Base-by-base conservation (phyloP, 805 yeast species). In the Myxozyma melibiosi region DNA sequence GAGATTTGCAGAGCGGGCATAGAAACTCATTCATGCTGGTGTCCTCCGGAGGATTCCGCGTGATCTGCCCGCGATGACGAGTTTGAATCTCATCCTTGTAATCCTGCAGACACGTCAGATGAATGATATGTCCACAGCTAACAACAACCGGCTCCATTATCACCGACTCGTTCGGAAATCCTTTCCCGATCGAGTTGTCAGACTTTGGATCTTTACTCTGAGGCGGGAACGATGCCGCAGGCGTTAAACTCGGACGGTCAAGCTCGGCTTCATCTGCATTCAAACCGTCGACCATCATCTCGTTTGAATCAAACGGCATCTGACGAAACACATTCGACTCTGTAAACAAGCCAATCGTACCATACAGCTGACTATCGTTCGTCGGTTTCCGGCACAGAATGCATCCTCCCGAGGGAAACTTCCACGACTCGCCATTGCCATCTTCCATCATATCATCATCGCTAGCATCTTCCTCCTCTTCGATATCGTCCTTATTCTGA, bases 101-200 rank as follows among this genome's bases (percentile, higher is more conserved):
- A 56, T 83, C 83, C 51, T 81, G 71, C 66, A 85, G 86, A 68
- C 99, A 92, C 16, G 81, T 77, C 59, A 80, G 83, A 70, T 92
- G 99, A 84, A 92, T 86, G 1, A 96, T 95, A 72, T 92, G 99
- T 0, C 97, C 96, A 74, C 99, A 92, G 50, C 96, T 85, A 58
- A 83, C 80, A 2, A 85, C 76, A 0, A 86, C 72, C 55, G 61
- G 71, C 55, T 61, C 61, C 40, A 51, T 56, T 34, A 46, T 58
- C 31, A 62, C 59, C 14, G 57, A 66, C 11, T 38, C 51, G 8
- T 49, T 48, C 2, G 84, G 82, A 64, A 86, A 89, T 0, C 92
- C 91, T 0, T 90, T 92, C 0, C 96, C 96, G 61, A 85, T 71
- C 0, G 80, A 81, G 38, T 71, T 64, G 2, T 72, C 68, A 0